phyloP scores from a whole-genome alignment of 139 green algal genomes.

The Desmodesmus armatus region DNA sequence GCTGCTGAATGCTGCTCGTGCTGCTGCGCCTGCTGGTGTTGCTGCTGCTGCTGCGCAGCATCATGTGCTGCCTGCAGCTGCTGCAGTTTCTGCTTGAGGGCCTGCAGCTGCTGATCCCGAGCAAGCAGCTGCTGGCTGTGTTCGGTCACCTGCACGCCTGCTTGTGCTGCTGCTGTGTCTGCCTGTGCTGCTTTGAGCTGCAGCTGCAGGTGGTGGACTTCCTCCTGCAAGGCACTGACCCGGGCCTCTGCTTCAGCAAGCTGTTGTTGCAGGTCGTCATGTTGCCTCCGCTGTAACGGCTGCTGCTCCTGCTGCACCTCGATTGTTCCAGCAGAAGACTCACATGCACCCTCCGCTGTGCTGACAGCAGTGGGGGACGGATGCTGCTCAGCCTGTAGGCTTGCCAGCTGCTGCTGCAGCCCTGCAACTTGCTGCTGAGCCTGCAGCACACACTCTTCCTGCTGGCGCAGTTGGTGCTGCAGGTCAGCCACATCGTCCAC shows the following conservation, averaged over 20 bases:
- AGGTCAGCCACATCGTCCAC: too few relatives aligned
- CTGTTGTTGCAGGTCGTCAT: neutral
- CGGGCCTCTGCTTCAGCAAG: neutral
- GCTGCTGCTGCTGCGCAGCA: too few relatives aligned
- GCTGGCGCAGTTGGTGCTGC: too few relatives aligned
- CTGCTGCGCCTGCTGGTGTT: neutral
- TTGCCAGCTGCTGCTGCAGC: too few relatives aligned
- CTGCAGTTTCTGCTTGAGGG: neutral
- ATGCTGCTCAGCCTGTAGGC: too few relatives aligned
- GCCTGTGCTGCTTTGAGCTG: too few relatives aligned
- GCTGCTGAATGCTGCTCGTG: neutral
- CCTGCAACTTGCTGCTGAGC: too few relatives aligned
- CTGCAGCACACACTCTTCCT: too few relatives aligned
- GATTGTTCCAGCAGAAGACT: too few relatives aligned
- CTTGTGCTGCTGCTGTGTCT: neutral
- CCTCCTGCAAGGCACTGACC: neutral
- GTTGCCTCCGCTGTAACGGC: neutral
- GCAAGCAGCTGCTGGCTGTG: constrained; percentile 16
- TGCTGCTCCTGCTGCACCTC: neutral
- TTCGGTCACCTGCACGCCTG: neutral
- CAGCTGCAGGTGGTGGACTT: neutral
- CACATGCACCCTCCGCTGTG: too few relatives aligned
- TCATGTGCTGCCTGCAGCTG: too few relatives aligned
- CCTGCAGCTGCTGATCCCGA: neutral
- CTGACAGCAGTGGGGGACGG: too few relatives aligned